These are phyloP conservation scores for Tilletia walkeri DNA, from an alignment of 1,284 basidiomycete genomes.

Conservation along the genomic window DNA sequence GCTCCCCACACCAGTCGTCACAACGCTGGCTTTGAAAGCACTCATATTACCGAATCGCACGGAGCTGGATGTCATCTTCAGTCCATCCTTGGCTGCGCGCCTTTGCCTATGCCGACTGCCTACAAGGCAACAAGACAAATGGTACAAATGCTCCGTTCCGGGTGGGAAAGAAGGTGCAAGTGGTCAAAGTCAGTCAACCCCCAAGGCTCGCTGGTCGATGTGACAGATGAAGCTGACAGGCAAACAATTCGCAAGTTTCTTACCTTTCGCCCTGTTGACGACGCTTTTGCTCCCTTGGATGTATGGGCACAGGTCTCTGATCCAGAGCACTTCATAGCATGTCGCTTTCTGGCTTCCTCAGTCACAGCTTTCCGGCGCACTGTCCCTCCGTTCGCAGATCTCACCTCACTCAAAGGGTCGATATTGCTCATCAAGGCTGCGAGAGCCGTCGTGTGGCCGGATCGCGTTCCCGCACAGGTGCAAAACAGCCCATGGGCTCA, in stretches of 20 bases:
- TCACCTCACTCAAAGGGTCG: slow-evolving; percentile 9
- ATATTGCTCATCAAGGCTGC: not conserved
- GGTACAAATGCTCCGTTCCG: not conserved
- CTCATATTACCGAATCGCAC: too few relatives aligned
- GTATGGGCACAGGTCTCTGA: slow-evolving; percentile 14
- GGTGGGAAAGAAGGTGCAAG: slow-evolving; percentile 1
- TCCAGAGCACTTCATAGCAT: slow-evolving; percentile 13
- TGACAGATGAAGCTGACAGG: not conserved
- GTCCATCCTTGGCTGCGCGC: slow-evolving; percentile 9
- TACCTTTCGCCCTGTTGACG: slow-evolving; percentile 2
- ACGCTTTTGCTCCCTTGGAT: not conserved
- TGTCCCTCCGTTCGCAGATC: not conserved
- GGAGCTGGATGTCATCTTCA: not conserved
- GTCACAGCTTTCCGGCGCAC: slow-evolving; percentile 1
- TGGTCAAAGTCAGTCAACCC: slow-evolving; percentile 1
- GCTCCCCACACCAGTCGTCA: too few relatives aligned
- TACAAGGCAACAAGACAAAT: not conserved
- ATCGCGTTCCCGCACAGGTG: not conserved
- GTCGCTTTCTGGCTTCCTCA: not conserved
- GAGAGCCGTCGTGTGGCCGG: not conserved
- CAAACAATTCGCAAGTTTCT: not conserved
- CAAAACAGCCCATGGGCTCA: slow-evolving; percentile 1
- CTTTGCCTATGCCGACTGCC: slow-evolving; percentile 10
- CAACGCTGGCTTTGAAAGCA: too few relatives aligned
- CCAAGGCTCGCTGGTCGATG: not conserved